phyloP scores from a whole-genome alignment of 768 basidiomycete species.

The Leccinum truebloodii region DNA sequence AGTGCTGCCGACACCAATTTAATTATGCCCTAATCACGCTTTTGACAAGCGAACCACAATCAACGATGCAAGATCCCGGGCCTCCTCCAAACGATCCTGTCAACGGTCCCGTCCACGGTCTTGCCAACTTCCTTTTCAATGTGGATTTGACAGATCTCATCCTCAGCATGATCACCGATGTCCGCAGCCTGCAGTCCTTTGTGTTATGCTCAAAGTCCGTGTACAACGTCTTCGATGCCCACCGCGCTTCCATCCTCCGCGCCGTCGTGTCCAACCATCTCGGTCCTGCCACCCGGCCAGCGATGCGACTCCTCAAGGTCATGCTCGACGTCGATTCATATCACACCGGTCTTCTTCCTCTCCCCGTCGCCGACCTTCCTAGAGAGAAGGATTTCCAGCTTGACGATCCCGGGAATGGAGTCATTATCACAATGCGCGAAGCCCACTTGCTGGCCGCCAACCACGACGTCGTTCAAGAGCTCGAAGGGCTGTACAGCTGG shows the following conservation, averaged over 20 bases:
- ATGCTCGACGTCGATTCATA: slow-evolving; percentile 11
- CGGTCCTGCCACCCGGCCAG: slow-evolving; percentile 7
- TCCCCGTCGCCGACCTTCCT: slow-evolving; percentile 12
- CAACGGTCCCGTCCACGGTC: neutral
- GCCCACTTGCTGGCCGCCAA: slow-evolving; percentile 15
- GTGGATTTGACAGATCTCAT: neutral
- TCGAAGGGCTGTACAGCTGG: slow-evolving; percentile 22
- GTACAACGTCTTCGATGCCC: slow-evolving; percentile 14
- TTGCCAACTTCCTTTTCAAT: neutral
- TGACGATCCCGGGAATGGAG: neutral
- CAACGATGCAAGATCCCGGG: neutral
- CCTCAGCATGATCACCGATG: neutral
- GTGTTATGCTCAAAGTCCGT: slow-evolving; percentile 19
- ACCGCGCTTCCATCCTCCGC: slow-evolving; percentile 15
- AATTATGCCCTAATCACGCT: no score
- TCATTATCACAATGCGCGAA: slow-evolving; percentile 12
- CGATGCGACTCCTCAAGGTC: slow-evolving; percentile 22
- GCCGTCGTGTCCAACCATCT: slow-evolving; percentile 19
- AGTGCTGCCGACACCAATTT: no score
- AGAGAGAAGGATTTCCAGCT: slow-evolving; percentile 10
- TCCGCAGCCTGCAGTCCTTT: slow-evolving; percentile 10
- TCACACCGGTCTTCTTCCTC: slow-evolving; percentile 9
- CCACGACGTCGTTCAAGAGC: slow-evolving; percentile 14
- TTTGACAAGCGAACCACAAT: neutral
- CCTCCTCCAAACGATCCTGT: no score